Percentiles rank a stretch among this genome's conserved stretches.
Evolutionary conservation across 176 grass and related monocot genomes (phyloP).

Genomic region (Phragmites australis): DNA sequence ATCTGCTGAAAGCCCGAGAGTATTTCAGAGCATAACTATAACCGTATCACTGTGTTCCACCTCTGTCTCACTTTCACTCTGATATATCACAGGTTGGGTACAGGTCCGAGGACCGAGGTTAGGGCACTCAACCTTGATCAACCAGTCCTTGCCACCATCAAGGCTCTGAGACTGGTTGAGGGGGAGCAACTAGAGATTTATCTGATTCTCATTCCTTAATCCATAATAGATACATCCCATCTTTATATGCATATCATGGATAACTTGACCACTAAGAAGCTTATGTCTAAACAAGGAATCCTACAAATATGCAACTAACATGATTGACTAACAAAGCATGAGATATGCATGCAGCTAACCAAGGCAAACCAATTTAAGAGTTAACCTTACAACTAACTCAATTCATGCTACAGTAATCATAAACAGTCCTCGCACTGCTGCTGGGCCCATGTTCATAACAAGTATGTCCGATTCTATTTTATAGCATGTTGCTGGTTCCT

Average conservation of each 20-base stretch:
- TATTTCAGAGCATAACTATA: neutral
- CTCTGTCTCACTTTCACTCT: neutral
- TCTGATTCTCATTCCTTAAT: neutral
- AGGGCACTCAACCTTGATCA: neutral
- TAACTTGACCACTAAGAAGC: neutral
- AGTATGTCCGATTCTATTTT: conserved; percentile 22
- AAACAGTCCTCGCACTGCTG: neutral
- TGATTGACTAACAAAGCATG: neutral
- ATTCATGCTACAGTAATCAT: neutral
- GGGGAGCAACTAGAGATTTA: neutral
- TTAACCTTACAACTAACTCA: neutral
- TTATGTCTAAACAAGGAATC: neutral
- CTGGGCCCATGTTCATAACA: neutral
- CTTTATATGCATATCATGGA: neutral
- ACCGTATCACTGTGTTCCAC: neutral
- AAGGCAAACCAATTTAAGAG: neutral
- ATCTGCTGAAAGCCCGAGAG: neutral
- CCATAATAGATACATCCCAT: neutral
- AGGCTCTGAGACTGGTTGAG: neutral
- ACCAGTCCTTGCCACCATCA: neutral
- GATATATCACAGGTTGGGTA: neutral
- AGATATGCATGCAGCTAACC: neutral
- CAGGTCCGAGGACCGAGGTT: neutral
- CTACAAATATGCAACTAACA: neutral
- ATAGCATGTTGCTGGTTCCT: conserved; percentile 6